These are phyloP conservation scores for Rhytidiadelphus loreus DNA, from an alignment of 225 moss, liverwort and hornwort genomes.

Conservation along the genomic window DNA sequence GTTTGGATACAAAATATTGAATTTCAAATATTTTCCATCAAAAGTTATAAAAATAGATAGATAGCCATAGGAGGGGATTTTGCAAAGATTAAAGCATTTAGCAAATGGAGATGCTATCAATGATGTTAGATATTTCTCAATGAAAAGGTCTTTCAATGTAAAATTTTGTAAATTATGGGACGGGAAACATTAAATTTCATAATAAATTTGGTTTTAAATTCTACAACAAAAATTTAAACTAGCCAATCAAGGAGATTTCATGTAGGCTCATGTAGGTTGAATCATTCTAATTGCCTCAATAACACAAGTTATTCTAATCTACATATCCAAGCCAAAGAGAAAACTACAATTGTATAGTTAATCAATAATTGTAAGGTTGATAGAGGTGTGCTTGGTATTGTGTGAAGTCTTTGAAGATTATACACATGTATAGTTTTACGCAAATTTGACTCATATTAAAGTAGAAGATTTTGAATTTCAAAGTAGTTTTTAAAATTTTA, in stretches of 20 bases:
- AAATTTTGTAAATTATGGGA: not conserved
- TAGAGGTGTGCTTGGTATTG: not conserved
- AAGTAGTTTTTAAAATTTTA: not conserved
- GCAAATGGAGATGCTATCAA: not conserved
- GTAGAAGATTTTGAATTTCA: not conserved
- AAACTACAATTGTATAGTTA: not conserved
- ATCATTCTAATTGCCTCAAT: accelerated
- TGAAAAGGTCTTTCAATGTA: not conserved
- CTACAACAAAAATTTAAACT: not conserved
- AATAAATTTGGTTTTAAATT: not conserved
- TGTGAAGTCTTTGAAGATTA: not conserved
- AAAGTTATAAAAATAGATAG: not conserved
- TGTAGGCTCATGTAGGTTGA: not conserved
- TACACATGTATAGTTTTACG: not conserved
- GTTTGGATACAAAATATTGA: not conserved
- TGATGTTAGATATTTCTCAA: not conserved
- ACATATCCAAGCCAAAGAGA: too few relatives aligned
- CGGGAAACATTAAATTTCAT: not conserved
- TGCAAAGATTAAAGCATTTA: not conserved
- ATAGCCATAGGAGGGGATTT: too few relatives aligned
- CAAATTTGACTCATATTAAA: not conserved
- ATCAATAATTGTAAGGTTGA: not conserved
- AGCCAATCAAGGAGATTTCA: not conserved
- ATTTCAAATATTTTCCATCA: not conserved
- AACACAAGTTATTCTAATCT: not conserved